Conservation (phyloP, 768 basidiomycete species). For the Mycena galericulata region DNA sequence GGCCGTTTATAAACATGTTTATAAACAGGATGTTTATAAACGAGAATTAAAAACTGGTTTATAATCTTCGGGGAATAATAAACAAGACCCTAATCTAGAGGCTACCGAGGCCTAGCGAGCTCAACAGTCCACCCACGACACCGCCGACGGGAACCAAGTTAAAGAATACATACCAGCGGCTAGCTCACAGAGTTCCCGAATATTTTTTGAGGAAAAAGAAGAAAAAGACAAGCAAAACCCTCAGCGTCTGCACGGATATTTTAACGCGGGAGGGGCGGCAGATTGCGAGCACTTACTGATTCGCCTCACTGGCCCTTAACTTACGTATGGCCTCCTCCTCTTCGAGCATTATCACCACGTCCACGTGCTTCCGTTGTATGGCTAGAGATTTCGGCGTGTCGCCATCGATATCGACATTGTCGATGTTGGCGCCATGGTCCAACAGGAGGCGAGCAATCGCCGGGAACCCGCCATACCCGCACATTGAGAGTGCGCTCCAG, state of each 20-base stretch:
- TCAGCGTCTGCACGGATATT: background rate
- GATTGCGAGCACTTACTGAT: too few relatives aligned
- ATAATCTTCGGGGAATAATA: too few relatives aligned
- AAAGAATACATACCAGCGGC: too few relatives aligned
- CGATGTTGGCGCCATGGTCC: constrained; percentile 31
- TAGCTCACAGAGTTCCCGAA: background rate
- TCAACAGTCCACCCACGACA: too few relatives aligned
- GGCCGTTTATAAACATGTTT: too few relatives aligned
- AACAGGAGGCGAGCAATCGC: constrained; percentile 35
- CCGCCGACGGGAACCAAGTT: too few relatives aligned
- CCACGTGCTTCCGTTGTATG: constrained; percentile 29
- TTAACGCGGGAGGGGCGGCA: background rate
- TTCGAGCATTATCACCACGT: constrained; percentile 33
- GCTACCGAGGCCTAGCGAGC: too few relatives aligned
- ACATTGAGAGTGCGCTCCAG: constrained; percentile 36
- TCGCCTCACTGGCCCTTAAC: constrained; percentile 17
- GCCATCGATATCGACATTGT: constrained; percentile 35
- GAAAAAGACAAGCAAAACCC: too few relatives aligned
- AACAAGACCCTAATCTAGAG: too few relatives aligned
- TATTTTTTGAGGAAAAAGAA: background rate
- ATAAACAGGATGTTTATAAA: too few relatives aligned
- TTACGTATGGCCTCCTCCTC: constrained; percentile 28
- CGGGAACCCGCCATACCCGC: constrained; percentile 32
- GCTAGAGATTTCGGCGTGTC: constrained; percentile 33
- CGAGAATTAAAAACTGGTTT: too few relatives aligned